Conservation (phyloP, 805 yeast genomes). For the Hanseniaspora lindneri region DNA sequence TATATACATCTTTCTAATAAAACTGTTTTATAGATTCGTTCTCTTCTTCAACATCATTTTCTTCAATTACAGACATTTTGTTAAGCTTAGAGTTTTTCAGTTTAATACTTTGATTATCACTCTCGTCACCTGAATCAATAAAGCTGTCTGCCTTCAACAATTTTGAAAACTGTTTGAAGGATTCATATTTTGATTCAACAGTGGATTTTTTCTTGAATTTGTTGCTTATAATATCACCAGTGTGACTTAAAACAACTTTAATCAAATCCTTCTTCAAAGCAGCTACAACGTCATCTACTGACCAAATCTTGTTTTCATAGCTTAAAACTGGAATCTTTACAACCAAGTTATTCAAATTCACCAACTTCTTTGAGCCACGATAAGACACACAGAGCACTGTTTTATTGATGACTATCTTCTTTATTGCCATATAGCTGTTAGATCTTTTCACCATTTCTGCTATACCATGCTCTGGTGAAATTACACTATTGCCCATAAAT, state of each 20-base stretch:
- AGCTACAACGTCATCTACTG: slow-evolving; percentile 42
- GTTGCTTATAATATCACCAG: slow-evolving; percentile 51
- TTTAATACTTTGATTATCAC: neutral
- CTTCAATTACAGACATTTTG: neutral
- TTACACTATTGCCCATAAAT: neutral
- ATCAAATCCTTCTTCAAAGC: slow-evolving; percentile 46
- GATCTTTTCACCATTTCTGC: slow-evolving; percentile 65
- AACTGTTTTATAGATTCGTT: neutral
- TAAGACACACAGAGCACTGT: slow-evolving; percentile 52
- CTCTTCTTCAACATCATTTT: neutral
- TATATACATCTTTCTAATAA: too few relatives aligned
- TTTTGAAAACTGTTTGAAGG: slow-evolving; percentile 16
- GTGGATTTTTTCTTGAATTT: slow-evolving; percentile 39
- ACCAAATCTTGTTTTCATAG: slow-evolving; percentile 44
- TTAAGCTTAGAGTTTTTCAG: neutral
- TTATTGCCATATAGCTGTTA: slow-evolving; percentile 52
- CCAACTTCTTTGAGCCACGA: slow-evolving; percentile 47
- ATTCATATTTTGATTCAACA: slow-evolving; percentile 21
- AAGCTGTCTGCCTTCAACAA: slow-evolving; percentile 13
- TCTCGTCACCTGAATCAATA: neutral
- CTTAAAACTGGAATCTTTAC: slow-evolving; percentile 41
- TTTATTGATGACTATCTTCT: slow-evolving; percentile 38
- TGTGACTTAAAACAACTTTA: slow-evolving; percentile 42
- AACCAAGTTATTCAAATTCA: slow-evolving; percentile 46
- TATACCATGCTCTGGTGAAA: slow-evolving; percentile 26